Evolutionary conservation across 179 eudicot genomes (phyloP), one percentile per base, ranked within the genome.

Genomic region (Beta lomatogona): DNA sequence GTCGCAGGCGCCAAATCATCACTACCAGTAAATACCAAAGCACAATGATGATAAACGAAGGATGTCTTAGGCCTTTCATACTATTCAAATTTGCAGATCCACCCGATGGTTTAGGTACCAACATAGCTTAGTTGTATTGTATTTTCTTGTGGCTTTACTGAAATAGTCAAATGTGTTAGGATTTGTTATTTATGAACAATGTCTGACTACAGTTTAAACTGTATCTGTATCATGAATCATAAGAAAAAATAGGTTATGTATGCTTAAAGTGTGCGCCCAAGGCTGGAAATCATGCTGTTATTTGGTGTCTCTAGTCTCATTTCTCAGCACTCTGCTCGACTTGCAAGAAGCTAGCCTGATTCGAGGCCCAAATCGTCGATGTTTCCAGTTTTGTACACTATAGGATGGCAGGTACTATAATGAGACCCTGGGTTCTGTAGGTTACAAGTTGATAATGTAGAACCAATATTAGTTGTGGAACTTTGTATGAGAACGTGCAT

Each of bases 11-110:
- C 89, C 86, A 79, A 82, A 19, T 64, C 45, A 75, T 64, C 45
- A 74, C 15, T 70, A 50, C 64, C 83, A 64, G 25, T 74, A 70
- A 31, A 41, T 78, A 36, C 41, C 41, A 36, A 36, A 36, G 41
- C 41, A 82, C 21, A 58, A 74, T 60, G 78, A 53, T 73, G 81
- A 83, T 53, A 89, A 90, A 78, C 77, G 93, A 77, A 77, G 74
- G 19, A 73, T 81, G 89, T 46, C 14, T 67, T 61, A 54, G 72
- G 71, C 45, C 64, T 11, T 55, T 46, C 54, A 66, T 58, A 79
- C 28, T 55, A 22, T 21, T 71, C 48, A 74, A 66, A 36, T 44
- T 68, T 25, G 70, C 8, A 53, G 13, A 63, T 44, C 52, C 45
- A 19, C 41, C 50, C 10, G 77, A 66, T 36, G 58, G 53, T 68